These are phyloP conservation scores for Apophysomyces variabilis DNA, from an alignment of 371 early-diverging fungal genomes.

Conservation along the genomic window DNA sequence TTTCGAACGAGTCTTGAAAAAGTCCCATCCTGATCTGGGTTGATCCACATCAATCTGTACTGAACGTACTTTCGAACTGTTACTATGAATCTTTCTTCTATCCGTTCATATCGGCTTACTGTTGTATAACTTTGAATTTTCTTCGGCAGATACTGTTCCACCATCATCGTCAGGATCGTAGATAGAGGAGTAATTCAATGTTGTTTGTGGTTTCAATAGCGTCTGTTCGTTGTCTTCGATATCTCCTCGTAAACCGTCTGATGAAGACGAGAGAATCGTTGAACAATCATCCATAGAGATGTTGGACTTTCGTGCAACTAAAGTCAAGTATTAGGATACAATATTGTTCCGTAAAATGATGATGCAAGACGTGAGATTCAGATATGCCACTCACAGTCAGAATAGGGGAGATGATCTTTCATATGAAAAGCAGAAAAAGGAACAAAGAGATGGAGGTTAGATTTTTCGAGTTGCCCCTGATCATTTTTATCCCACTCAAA, in stretches of 20 bases:
- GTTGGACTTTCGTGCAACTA: background rate
- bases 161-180: background rate
- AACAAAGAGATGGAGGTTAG: background rate
- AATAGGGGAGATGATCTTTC: background rate
- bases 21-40: slow-evolving; percentile 16
- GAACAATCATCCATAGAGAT: background rate
- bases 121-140: background rate
- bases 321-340: background rate
- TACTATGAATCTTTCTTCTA: background rate
- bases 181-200: background rate
- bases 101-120: background rate
- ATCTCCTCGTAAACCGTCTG: background rate
- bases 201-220: background rate
- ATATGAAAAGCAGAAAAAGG: background rate
- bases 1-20: slow-evolving; percentile 56
- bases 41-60: slow-evolving; percentile 3
- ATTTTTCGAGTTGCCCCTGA: background rate
- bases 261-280: background rate
- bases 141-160: background rate
- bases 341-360: background rate
- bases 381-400: background rate
- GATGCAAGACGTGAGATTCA: too few species aligned
- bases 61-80: slow-evolving; percentile 8
- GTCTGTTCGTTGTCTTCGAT: background rate
- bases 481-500: background rate